Evolutionary conservation across 306 rosid genomes (phyloP).

Genomic region (Biancaea sappan): DNA sequence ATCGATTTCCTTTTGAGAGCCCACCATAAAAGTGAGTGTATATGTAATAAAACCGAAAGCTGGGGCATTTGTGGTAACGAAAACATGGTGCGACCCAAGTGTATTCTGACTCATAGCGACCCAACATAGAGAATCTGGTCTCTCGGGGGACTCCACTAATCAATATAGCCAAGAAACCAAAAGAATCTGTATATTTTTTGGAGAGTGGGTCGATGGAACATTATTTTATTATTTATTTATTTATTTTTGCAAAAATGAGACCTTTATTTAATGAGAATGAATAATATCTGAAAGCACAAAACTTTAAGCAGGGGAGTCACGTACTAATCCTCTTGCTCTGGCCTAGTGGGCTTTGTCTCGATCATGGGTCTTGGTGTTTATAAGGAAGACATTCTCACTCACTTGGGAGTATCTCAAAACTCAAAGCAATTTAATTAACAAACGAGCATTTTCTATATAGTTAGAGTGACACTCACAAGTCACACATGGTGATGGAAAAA

Average conservation of each 20-base stretch:
- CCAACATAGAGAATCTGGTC: background rate
- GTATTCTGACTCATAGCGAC: conserved; percentile 39
- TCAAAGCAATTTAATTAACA: too few relatives aligned
- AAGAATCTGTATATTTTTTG: too few relatives aligned
- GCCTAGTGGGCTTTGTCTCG: conserved; percentile 35
- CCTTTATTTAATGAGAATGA: background rate
- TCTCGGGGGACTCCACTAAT: conserved; percentile 36
- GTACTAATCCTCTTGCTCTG: background rate
- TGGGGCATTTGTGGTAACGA: background rate
- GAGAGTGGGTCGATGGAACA: too few relatives aligned
- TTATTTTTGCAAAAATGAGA: conserved; percentile 3
- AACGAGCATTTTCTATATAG: background rate
- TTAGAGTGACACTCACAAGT: background rate
- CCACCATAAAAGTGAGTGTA: background rate
- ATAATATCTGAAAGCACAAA: conserved; percentile 5
- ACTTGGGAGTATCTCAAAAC: background rate
- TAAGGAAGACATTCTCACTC: conserved; percentile 24
- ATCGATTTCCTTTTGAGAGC: background rate
- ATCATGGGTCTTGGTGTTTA: conserved; percentile 7
- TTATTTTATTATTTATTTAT: too few relatives aligned
- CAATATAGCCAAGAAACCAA: background rate
- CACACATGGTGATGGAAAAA: background rate
- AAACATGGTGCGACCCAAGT: conserved; percentile 20
- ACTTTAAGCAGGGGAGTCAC: conserved; percentile 10
- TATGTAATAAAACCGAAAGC: background rate